Conservation (phyloP, 2,329 filamentous ascomycete species). For the Sclerotinia nivalis region DNA sequence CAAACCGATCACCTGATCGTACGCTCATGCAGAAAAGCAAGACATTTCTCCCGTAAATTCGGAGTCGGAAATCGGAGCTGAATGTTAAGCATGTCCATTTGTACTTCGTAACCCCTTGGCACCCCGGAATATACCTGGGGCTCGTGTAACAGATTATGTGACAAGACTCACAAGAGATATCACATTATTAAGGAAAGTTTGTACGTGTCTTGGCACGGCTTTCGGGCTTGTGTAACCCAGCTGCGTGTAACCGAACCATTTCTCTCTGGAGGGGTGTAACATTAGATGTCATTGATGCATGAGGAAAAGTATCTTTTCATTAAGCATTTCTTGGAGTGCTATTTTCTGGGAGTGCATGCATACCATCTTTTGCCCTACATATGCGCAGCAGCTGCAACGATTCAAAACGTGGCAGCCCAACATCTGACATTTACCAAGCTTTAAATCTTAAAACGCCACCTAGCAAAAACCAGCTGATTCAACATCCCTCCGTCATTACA, state of each 20-base stretch:
- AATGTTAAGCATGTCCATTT: background rate
- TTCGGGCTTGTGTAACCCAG: background rate
- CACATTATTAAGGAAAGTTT: background rate
- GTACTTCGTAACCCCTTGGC: too few relatives aligned
- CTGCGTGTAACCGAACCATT: background rate
- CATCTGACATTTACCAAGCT: background rate
- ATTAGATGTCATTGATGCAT: background rate
- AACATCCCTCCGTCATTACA: background rate
- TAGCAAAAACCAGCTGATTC: background rate
- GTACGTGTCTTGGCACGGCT: background rate
- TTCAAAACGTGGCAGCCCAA: conserved; percentile 3
- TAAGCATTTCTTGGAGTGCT: background rate
- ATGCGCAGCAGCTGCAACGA: background rate
- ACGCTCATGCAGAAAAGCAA: background rate
- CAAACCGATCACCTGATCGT: background rate
- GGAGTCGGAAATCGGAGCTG: conserved; percentile 4
- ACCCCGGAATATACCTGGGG: background rate
- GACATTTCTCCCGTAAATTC: background rate
- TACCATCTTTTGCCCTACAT: background rate
- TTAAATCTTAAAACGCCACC: background rate
- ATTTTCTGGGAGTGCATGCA: background rate
- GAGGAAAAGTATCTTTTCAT: background rate
- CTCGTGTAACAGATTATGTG: background rate
- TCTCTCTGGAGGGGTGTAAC: too few relatives aligned
- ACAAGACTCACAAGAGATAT: background rate